Conservation (phyloP, 345 rosid species). For the Acer yangbiense region DNA sequence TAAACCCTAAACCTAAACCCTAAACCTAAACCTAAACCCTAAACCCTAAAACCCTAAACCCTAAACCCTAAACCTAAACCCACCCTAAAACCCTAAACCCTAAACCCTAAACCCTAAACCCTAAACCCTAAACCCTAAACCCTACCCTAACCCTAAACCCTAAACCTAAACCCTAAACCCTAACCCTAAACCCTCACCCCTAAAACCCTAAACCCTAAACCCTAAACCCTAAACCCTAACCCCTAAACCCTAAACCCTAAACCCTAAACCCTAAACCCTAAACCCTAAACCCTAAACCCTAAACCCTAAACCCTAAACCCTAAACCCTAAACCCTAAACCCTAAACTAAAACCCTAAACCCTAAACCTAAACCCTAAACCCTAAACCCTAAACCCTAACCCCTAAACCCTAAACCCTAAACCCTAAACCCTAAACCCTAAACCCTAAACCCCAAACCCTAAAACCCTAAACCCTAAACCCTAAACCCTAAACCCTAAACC, state of each 20-base stretch:
- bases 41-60: slow-evolving; percentile 26
- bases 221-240: slow-evolving; percentile 19
- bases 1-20: slow-evolving; percentile 30
- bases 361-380: slow-evolving; percentile 19
- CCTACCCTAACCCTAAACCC: slow-evolving; percentile 27
- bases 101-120: slow-evolving; percentile 26
- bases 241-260: slow-evolving; percentile 19
- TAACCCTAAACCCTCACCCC: slow-evolving; percentile 27
- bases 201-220: slow-evolving; percentile 35
- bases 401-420: slow-evolving; percentile 25
- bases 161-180: slow-evolving; percentile 25
- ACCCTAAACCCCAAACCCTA: slow-evolving; percentile 17
- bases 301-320: slow-evolving; percentile 14
- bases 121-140: slow-evolving; percentile 31
- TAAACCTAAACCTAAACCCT: slow-evolving; percentile 26
- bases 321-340: slow-evolving; percentile 18
- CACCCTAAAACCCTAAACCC: slow-evolving; percentile 22
- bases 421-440: slow-evolving; percentile 22
- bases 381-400: slow-evolving; percentile 20
- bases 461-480: slow-evolving; percentile 13
- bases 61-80: slow-evolving; percentile 18
- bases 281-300: slow-evolving; percentile 5
- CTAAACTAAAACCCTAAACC: slow-evolving; percentile 19
- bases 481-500: slow-evolving; percentile 19
- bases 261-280: slow-evolving; percentile 10